Evolutionary conservation across 139 green algal species (phyloP), one percentile per base, ranked within the genome.

Genomic region (Astrephomene gubernaculifera): DNA sequence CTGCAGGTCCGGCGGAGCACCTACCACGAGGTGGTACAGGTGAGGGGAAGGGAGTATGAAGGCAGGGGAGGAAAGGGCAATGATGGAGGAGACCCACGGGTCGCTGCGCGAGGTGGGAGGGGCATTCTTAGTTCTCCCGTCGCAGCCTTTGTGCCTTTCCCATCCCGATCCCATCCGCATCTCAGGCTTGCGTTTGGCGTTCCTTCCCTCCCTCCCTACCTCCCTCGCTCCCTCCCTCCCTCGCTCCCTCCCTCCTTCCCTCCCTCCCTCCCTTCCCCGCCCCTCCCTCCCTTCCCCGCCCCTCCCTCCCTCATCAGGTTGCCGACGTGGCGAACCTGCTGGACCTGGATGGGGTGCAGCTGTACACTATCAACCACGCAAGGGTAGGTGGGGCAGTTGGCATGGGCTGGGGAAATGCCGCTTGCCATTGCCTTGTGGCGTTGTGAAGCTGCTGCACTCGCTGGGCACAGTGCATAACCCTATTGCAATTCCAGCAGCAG

Each of bases 1-100:
- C 45, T 85, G 36, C 92, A 96, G 89, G 88, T 96, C 4, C 90
- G 93, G 21, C 92, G 93, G 60, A 90, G 73, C 83, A 95, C 92
- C 14, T 98, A 98, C 87, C 94, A 98, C 82, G 94, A 98, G 71
- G 95, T 96, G 2, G 94, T 98, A 43, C 94, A 95, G 60, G 72
- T 81, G 22, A 14, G 72, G 33, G 2, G 1, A 49, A 7, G 65
- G 35, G 33, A 5, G 35, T 8, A 2, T 14, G 29, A 41, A 22
- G 14, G 65, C 35, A 2, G 36, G 61, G n/a, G 19, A n/a, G 61
- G n/a, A n/a, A n/a, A n/a, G 61, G 49, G 49, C 14, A 57, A 17
- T 12, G 17, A 17, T 17, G 49, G 49, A 17, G 49, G 17, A 17
- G 49, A 57, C 14, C 14, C 14, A 17, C 49, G 49, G 49, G 49